Conservation (phyloP, 2,329 filamentous ascomycete species). For the Pseudogymnoascus sp. region DNA sequence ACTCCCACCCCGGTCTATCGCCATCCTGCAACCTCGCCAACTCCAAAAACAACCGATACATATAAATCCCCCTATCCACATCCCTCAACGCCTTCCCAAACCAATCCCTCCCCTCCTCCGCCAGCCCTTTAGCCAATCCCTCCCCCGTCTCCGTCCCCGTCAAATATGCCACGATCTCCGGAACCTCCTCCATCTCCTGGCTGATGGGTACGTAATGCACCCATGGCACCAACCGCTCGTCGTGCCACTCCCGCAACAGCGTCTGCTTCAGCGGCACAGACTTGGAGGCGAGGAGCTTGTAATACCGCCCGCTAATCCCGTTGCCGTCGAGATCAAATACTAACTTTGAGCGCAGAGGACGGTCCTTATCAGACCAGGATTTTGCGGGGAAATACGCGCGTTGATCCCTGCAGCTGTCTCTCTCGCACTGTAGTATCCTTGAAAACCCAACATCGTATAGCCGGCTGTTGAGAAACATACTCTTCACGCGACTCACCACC, state of each 20-base stretch:
- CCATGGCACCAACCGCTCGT: constrained; percentile 61
- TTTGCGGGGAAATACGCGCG: neutral
- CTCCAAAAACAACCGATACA: constrained; percentile 54
- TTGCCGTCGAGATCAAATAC: constrained; percentile 48
- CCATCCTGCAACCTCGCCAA: constrained; percentile 47
- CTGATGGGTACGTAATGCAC: constrained; percentile 72
- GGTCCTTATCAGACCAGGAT: neutral
- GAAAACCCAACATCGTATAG: constrained; percentile 1
- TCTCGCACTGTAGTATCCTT: neutral
- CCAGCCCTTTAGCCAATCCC: constrained; percentile 52
- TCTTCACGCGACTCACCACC: neutral
- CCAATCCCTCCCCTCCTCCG: constrained; percentile 57
- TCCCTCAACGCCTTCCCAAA: constrained; percentile 56
- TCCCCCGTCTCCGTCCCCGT: constrained; percentile 47
- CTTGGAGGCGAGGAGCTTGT: constrained; percentile 56
- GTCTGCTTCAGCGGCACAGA: constrained; percentile 65
- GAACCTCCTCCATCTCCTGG: constrained; percentile 59
- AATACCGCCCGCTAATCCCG: constrained; percentile 56
- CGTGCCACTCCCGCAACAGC: constrained; percentile 69
- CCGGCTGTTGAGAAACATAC: neutral
- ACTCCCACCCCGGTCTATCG: neutral
- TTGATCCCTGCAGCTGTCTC: neutral
- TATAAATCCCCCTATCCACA: constrained; percentile 68
- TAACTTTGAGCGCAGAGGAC: neutral
- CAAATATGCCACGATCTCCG: constrained; percentile 63